Percentiles rank a stretch among this genome's conserved stretches.
These are phyloP conservation scores for Eremochloa ophiuroides DNA, from an alignment of 176 grass and related monocot genomes.

Conservation along the genomic window DNA sequence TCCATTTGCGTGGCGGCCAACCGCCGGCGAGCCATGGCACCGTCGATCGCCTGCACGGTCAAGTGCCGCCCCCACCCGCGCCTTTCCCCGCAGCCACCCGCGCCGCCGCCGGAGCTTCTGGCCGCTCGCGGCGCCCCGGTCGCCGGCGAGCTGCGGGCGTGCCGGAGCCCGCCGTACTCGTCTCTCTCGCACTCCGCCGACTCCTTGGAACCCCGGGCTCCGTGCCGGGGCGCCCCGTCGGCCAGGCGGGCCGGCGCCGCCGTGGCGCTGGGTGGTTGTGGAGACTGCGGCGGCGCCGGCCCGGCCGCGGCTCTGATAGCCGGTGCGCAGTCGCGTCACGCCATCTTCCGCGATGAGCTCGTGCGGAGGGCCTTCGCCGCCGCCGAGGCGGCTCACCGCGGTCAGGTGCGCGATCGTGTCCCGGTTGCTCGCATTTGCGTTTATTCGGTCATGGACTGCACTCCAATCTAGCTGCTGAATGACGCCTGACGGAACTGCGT, in stretches of 20 bases:
- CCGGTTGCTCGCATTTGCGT: neutral
- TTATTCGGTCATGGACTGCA: neutral
- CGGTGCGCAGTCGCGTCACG: conserved; percentile 33
- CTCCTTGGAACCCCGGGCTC: neutral
- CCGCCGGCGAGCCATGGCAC: conserved; percentile 13
- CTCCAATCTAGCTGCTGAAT: neutral
- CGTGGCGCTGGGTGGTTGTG: neutral
- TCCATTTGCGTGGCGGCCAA: neutral
- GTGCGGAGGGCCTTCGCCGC: conserved; percentile 52
- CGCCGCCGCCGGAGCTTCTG: conserved; percentile 1
- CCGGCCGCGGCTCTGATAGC: neutral
- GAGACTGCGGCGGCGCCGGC: too few relatives aligned
- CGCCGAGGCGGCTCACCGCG: conserved; percentile 58
- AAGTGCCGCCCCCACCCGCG: conserved; percentile 35
- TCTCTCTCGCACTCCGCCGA: neutral
- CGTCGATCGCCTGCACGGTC: conserved; percentile 19
- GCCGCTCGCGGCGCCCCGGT: neutral
- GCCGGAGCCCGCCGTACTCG: neutral
- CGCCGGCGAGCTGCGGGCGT: conserved; percentile 8
- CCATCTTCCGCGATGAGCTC: conserved; percentile 54
- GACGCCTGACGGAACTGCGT: neutral
- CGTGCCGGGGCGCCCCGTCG: neutral
- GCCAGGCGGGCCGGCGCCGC: neutral
- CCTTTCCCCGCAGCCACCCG: conserved; percentile 15
- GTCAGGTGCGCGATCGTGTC: conserved; percentile 41